Conservation (phyloP, 371 early-diverging fungal species). For the Lichtheimia ramosa region DNA sequence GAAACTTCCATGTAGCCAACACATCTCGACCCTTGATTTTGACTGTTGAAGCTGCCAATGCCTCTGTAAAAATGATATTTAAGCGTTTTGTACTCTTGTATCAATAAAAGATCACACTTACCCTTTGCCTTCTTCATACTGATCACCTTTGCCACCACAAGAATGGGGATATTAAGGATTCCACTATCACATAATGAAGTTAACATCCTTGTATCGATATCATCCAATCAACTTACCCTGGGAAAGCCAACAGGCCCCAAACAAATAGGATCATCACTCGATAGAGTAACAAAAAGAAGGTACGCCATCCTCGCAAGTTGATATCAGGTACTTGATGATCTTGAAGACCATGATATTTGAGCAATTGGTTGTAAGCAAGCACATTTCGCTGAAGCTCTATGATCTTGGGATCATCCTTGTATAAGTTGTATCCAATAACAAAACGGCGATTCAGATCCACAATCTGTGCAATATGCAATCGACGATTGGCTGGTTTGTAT, state of each 20-base stretch:
- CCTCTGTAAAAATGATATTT: slow-evolving; percentile 53
- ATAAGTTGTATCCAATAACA: slow-evolving; percentile 82
- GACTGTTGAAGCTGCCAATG: slow-evolving; percentile 85
- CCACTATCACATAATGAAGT: slow-evolving; percentile 42
- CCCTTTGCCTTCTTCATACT: slow-evolving; percentile 80
- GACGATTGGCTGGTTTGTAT: slow-evolving; percentile 84
- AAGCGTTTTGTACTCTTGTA: neutral
- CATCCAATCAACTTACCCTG: slow-evolving; percentile 66
- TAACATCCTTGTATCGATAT: neutral
- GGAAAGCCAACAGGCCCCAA: slow-evolving; percentile 77
- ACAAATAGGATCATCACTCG: slow-evolving; percentile 67
- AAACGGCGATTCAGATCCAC: slow-evolving; percentile 91
- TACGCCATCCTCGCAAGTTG: slow-evolving; percentile 65
- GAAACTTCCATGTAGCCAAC: slow-evolving; percentile 94
- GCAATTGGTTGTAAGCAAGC: slow-evolving; percentile 82
- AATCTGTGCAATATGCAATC: slow-evolving; percentile 79
- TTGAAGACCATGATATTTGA: slow-evolving; percentile 88
- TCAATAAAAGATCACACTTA: slow-evolving; percentile 8
- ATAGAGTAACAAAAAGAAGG: slow-evolving; percentile 68
- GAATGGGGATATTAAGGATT: slow-evolving; percentile 80
- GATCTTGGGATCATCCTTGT: slow-evolving; percentile 82
- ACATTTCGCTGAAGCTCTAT: slow-evolving; percentile 72
- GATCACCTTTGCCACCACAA: slow-evolving; percentile 67
- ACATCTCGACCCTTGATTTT: slow-evolving; percentile 95
- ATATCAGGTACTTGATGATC: slow-evolving; percentile 95